Percentiles rank a stretch among this genome's conserved stretches.
Conservation (phyloP, 352 stramenopile genomes). For the Phytophthora lateralis region DNA sequence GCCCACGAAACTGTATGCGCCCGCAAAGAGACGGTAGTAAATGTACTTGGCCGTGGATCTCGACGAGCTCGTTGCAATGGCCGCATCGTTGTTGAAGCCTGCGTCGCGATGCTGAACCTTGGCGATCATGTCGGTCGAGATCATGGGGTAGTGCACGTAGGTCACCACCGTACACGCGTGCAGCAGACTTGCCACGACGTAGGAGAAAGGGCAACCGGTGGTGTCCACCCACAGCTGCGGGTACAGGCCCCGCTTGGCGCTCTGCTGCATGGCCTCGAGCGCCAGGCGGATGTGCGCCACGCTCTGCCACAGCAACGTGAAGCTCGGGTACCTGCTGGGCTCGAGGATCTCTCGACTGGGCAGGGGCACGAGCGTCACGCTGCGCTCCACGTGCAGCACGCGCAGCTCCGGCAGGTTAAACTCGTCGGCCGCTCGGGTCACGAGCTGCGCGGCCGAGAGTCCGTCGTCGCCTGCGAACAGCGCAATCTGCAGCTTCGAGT, state of each 20-base stretch:
- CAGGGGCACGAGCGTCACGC: conserved; percentile 81
- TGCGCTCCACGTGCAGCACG: conserved; percentile 49
- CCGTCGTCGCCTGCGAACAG: conserved; percentile 86
- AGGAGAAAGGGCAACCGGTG: conserved; percentile 97
- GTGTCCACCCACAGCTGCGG: conserved; percentile 97
- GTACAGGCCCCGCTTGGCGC: conserved; percentile 47
- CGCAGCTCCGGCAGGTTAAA: conserved; percentile 89
- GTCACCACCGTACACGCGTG: conserved; percentile 88
- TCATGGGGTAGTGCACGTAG: conserved; percentile 99
- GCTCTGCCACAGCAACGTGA: conserved; percentile 97
- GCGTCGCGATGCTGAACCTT: conserved; percentile 91
- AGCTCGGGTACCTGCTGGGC: conserved; percentile 77
- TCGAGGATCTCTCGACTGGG: conserved; percentile 72
- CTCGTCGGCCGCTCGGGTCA: conserved; percentile 72
- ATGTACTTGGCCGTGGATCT: conserved; percentile 93
- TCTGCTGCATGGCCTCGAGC: conserved; percentile 80
- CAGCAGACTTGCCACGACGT: conserved; percentile 90
- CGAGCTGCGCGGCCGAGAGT: conserved; percentile 64
- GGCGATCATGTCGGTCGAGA: conserved; percentile 98
- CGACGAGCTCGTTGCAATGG: conserved; percentile 78
- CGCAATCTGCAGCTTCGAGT: conserved; percentile 38
- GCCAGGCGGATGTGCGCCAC: conserved; percentile 93
- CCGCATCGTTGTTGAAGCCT: conserved; percentile 94
- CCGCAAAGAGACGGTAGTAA: conserved; percentile 96
- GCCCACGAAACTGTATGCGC: conserved; percentile 90